Conservation (phyloP, 768 basidiomycete genomes). For the Serendipita vermifera region DNA sequence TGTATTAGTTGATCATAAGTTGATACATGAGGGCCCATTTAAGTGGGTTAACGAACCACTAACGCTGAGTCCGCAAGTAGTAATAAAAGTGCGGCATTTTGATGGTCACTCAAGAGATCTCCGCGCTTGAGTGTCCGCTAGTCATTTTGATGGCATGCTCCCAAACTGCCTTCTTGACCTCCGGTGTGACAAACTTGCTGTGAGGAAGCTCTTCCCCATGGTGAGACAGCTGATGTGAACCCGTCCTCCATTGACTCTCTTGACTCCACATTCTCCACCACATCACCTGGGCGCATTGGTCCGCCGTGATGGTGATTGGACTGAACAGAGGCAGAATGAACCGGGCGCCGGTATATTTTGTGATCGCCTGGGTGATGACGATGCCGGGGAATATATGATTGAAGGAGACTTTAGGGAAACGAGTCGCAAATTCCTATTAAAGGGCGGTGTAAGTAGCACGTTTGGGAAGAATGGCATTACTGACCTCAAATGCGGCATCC, state of each 20-base stretch:
- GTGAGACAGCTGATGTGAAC: neutral
- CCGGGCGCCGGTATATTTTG: neutral
- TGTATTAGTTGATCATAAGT: too few relatives aligned
- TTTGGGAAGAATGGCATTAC: neutral
- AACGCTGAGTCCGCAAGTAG: too few relatives aligned
- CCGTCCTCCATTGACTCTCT: neutral
- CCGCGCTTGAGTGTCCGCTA: too few relatives aligned
- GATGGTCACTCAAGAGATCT: too few relatives aligned
- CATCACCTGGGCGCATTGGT: neutral
- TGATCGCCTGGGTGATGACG: slow-evolving; percentile 7
- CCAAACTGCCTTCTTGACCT: slow-evolving; percentile 6
- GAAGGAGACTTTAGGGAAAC: slow-evolving; percentile 12
- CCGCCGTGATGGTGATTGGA: neutral
- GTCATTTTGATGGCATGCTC: slow-evolving; percentile 5
- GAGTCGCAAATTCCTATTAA: too few relatives aligned
- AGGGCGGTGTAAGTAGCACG: too few relatives aligned
- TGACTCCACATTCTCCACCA: slow-evolving; percentile 7
- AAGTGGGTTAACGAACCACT: too few relatives aligned
- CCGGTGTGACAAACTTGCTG: neutral
- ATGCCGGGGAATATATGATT: slow-evolving; percentile 10
- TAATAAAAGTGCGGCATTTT: too few relatives aligned
- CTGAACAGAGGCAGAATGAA: too few relatives aligned
- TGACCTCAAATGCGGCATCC: slow-evolving; percentile 41
- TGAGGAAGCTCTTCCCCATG: slow-evolving; percentile 3
- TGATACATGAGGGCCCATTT: too few relatives aligned